Evolutionary conservation across 2,329 filamentous ascomycete genomes (phyloP).

Genomic region (Madurella fahalii): DNA sequence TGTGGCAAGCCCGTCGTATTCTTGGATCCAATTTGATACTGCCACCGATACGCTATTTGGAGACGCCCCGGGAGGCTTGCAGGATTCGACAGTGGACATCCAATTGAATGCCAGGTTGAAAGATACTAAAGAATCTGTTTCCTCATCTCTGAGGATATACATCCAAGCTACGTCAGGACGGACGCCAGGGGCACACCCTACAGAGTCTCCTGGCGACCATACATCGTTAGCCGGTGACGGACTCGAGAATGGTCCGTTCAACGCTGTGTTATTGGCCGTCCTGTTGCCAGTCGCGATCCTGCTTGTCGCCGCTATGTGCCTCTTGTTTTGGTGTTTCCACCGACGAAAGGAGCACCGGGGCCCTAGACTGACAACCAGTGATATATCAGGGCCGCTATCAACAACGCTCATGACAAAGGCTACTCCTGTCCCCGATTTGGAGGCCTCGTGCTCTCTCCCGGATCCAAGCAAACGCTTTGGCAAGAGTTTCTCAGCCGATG

Average conservation of each 20-base stretch:
- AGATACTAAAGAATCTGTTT: conserved; percentile 33
- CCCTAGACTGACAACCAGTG: conserved; percentile 23
- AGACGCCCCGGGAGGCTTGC: conserved; percentile 35
- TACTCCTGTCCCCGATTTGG: background rate
- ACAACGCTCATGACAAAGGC: conserved; percentile 29
- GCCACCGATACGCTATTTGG: conserved; percentile 37
- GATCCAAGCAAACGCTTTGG: conserved; percentile 12
- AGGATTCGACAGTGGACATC: conserved; percentile 25
- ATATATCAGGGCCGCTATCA: conserved; percentile 33
- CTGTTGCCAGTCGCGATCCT: conserved; percentile 42
- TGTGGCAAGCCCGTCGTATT: conserved; percentile 32
- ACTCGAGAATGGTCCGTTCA: conserved; percentile 10
- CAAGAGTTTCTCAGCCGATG: conserved; percentile 15
- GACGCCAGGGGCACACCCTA: background rate
- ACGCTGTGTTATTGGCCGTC: conserved; percentile 40
- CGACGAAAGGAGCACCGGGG: conserved; percentile 22
- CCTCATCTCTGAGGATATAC: conserved; percentile 35
- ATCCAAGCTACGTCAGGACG: conserved; percentile 27
- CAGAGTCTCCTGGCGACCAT: conserved; percentile 13
- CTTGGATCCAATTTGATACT: conserved; percentile 42
- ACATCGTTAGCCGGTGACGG: conserved; percentile 27
- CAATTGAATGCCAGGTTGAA: conserved; percentile 33
- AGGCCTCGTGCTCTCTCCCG: conserved; percentile 6
- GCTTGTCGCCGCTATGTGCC: conserved; percentile 31
- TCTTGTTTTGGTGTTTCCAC: conserved; percentile 30